These are phyloP conservation scores for Chloromonas sp. DNA, from an alignment of 163 green algal species.

Conservation along the genomic window DNA sequence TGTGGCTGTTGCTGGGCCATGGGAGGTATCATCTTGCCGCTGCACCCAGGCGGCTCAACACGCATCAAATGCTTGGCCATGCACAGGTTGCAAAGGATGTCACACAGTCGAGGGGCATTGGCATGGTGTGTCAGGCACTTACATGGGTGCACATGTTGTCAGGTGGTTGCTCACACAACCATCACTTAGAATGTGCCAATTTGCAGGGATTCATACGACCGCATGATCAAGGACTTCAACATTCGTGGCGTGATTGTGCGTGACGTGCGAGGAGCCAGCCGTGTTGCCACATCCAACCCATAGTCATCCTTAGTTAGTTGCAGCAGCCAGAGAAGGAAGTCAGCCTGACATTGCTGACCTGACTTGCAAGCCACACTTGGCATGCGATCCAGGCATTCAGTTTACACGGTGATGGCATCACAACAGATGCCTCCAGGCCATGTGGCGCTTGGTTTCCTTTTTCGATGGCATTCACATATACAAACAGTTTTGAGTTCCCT, in stretches of 20 bases:
- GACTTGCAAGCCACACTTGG: too few relatives aligned
- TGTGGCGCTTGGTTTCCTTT: too few relatives aligned
- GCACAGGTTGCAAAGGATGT: neutral
- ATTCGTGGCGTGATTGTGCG: slow-evolving; percentile 52
- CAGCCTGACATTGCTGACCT: too few relatives aligned
- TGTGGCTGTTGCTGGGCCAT: neutral
- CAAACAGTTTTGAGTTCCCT: too few relatives aligned
- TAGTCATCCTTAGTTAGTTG: too few relatives aligned
- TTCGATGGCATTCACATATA: too few relatives aligned
- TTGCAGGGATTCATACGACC: slow-evolving; percentile 49
- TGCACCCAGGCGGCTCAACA: neutral
- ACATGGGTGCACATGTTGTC: neutral
- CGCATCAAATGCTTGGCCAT: neutral
- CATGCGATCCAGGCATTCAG: too few relatives aligned
- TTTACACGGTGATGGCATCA: too few relatives aligned
- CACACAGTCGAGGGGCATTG: too few relatives aligned
- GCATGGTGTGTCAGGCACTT: neutral
- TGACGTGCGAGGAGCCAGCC: slow-evolving; percentile 34
- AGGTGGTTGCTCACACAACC: neutral
- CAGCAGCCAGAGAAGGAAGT: too few relatives aligned
- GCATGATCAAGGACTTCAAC: slow-evolving; percentile 36
- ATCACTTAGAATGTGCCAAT: neutral
- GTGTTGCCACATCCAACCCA: neutral
- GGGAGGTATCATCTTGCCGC: neutral
- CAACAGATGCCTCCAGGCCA: too few relatives aligned